These are phyloP conservation scores for Coemansia javaensis DNA, from an alignment of 192 early-diverging fungal species.

Conservation along the genomic window DNA sequence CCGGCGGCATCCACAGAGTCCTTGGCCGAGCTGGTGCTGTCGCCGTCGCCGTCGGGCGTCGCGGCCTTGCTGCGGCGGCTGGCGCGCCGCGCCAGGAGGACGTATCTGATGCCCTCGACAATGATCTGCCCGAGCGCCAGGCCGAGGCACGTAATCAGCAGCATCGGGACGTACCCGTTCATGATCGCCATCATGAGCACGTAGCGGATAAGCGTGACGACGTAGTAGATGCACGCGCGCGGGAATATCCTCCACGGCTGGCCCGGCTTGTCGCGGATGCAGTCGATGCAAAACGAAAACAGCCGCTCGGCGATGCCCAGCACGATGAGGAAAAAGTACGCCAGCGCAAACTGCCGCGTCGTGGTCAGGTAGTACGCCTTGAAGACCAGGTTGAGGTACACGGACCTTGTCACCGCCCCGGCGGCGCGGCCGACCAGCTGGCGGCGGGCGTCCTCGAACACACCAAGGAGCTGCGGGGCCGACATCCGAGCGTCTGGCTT, in stretches of 20 bases:
- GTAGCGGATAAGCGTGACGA: constrained; percentile 42
- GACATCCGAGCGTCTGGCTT: background rate
- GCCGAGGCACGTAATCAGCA: constrained; percentile 33
- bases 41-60: background rate
- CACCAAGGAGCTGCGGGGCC: constrained; percentile 8
- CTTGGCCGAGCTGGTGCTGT: constrained; percentile 7
- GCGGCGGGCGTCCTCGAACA: constrained; percentile 22
- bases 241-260: constrained; percentile 50
- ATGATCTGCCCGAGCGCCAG: constrained; percentile 42
- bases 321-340: constrained; percentile 44
- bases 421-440: constrained; percentile 18
- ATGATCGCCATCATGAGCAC: constrained; percentile 49
- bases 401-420: background rate
- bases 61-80: constrained; percentile 10
- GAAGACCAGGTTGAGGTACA: constrained; percentile 41
- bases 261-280: constrained; percentile 44
- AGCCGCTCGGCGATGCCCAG: constrained; percentile 43
- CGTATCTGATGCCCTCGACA: constrained; percentile 38
- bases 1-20: constrained; percentile 7
- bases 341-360: constrained; percentile 26
- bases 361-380: constrained; percentile 32
- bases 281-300: constrained; percentile 33
- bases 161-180: constrained; percentile 28
- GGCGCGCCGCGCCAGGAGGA: constrained; percentile 19
- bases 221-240: constrained; percentile 44